phyloP scores from a whole-genome alignment of 257 asterid species.

The Jasminum sambac region DNA sequence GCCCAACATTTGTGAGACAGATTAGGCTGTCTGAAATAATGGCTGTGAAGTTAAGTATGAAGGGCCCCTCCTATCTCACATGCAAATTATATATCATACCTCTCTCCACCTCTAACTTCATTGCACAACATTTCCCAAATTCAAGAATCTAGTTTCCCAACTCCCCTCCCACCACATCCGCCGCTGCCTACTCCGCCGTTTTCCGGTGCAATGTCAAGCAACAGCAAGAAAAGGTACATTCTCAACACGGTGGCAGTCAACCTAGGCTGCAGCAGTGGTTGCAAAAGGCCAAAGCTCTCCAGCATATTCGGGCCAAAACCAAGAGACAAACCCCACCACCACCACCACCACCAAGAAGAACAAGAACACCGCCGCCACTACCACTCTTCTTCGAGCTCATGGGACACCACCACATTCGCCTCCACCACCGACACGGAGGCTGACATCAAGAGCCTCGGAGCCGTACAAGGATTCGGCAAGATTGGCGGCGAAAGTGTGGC shows the following conservation, averaged over 20 bases:
- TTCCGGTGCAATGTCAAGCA: slow-evolving; percentile 43
- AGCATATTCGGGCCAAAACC: slow-evolving; percentile 60
- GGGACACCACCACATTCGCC: slow-evolving; percentile 53
- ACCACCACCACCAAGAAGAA: slow-evolving; percentile 9
- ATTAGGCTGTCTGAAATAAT: slow-evolving; percentile 8
- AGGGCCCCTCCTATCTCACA: slow-evolving; percentile 32
- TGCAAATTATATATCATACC: slow-evolving; percentile 38
- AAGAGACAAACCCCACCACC: slow-evolving; percentile 5
- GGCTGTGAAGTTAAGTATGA: slow-evolving; percentile 25
- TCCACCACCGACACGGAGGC: slow-evolving; percentile 40
- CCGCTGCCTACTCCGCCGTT: background rate
- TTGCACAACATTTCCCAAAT: background rate
- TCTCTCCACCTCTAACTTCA: slow-evolving; percentile 1
- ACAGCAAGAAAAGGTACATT: slow-evolving; percentile 41
- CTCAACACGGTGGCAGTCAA: slow-evolving; percentile 44
- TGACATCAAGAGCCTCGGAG: slow-evolving; percentile 36
- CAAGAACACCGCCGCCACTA: background rate
- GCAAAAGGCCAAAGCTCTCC: slow-evolving; percentile 62
- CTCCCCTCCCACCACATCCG: background rate
- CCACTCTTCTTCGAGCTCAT: slow-evolving; percentile 52
- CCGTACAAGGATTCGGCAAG: slow-evolving; percentile 44
- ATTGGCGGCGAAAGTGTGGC: slow-evolving; percentile 51
- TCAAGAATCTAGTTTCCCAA: background rate
- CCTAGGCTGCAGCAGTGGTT: slow-evolving; percentile 66
- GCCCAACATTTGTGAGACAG: slow-evolving; percentile 2